Evolutionary conservation across 2,329 filamentous ascomycete genomes (phyloP).

Genomic region (Cadophora malorum): DNA sequence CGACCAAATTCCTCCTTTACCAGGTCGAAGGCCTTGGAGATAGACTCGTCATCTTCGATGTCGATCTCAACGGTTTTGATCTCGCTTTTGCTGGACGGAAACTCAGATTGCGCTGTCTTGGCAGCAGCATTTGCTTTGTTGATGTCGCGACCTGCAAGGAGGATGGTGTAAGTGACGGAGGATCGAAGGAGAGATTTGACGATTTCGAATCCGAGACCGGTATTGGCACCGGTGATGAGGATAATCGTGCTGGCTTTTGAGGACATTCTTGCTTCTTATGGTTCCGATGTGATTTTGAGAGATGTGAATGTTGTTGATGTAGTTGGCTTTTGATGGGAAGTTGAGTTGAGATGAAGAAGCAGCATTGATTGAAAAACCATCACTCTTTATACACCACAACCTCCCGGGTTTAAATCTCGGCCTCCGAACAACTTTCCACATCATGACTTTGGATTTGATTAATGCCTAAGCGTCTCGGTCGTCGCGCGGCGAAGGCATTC

Average conservation of each 20-base stretch:
- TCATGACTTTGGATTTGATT: too few relatives aligned
- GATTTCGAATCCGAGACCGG: conserved; percentile 52
- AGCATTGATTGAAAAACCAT: too few relatives aligned
- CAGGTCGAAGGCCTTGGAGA: conserved; percentile 34
- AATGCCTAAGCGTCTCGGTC: too few relatives aligned
- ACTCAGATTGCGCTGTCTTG: conserved; percentile 44
- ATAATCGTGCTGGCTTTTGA: conserved; percentile 3
- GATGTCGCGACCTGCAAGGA: conserved; percentile 49
- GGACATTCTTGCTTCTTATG: not conserved
- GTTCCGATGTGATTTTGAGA: too few relatives aligned
- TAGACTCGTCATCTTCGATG: conserved; percentile 36
- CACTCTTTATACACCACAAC: too few relatives aligned
- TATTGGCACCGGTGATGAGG: conserved; percentile 41
- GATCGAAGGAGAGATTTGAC: conserved; percentile 49
- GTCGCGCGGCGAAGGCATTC: too few relatives aligned
- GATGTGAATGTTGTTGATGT: not conserved
- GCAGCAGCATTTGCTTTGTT: conserved; percentile 47
- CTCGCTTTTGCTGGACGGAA: conserved; percentile 42
- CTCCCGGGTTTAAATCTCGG: too few relatives aligned
- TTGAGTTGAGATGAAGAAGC: too few relatives aligned
- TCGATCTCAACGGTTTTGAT: conserved; percentile 35
- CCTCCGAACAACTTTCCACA: too few relatives aligned
- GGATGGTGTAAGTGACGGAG: conserved; percentile 47
- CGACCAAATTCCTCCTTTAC: conserved; percentile 29
- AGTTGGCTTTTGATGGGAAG: too few relatives aligned